Percentiles rank a stretch among this genome's conserved stretches.
Evolutionary conservation across 2,329 filamentous ascomycete species (phyloP).

Genomic region (Aspergillus puulaauensis): DNA sequence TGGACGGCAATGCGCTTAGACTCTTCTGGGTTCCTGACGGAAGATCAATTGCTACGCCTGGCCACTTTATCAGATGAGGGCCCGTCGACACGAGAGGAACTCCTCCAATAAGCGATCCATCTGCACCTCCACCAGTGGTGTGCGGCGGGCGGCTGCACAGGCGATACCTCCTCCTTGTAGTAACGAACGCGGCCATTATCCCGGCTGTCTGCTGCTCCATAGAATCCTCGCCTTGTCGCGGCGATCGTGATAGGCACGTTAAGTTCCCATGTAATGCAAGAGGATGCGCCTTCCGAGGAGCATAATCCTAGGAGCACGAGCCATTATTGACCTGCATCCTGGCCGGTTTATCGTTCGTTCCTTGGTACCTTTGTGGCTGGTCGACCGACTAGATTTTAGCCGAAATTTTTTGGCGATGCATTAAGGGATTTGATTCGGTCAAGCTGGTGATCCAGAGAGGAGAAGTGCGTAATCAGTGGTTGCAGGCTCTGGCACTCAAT

Average conservation of each 20-base stretch:
- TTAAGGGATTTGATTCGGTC: slow-evolving; percentile 1
- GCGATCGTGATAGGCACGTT: no score
- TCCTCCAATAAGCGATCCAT: neutral
- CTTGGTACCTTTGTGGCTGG: neutral
- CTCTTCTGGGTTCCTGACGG: neutral
- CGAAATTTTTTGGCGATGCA: neutral
- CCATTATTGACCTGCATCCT: neutral
- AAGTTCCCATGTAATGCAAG: no score
- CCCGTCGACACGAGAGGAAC: neutral
- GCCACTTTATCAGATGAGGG: neutral
- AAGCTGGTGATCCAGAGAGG: neutral
- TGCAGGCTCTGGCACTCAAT: neutral
- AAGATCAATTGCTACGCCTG: neutral
- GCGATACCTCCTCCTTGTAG: neutral
- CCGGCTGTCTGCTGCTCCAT: neutral
- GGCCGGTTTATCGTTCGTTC: neutral
- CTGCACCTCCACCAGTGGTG: neutral
- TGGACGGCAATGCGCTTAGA: neutral
- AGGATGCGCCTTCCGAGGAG: neutral
- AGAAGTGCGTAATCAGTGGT: neutral
- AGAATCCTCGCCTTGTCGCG: neutral
- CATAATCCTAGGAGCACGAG: neutral
- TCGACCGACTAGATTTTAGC: neutral
- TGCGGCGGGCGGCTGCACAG: neutral
- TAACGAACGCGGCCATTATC: neutral